phyloP scores from a whole-genome alignment of 164 flowering plant genomes.

The Cinnamomum micranthum region DNA sequence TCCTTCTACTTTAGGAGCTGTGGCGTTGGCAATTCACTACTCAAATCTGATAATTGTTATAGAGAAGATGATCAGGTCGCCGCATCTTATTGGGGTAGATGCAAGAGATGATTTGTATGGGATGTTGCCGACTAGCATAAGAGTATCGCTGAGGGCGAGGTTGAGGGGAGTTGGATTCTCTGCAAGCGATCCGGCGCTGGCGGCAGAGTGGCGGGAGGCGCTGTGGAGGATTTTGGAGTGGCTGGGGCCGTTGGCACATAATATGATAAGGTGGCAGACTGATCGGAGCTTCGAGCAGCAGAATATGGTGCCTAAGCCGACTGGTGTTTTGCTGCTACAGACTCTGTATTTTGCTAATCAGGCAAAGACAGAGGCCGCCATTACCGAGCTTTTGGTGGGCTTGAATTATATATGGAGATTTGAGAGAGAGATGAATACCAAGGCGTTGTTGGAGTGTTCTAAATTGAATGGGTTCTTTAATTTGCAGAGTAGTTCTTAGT shows the following conservation, averaged over 20 bases:
- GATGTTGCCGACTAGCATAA: slow-evolving; percentile 69
- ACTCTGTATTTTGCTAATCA: slow-evolving; percentile 78
- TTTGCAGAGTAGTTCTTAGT: neutral
- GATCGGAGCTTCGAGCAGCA: slow-evolving; percentile 96
- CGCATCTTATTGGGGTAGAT: slow-evolving; percentile 75
- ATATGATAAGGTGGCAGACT: slow-evolving; percentile 92
- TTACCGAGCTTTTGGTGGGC: slow-evolving; percentile 88
- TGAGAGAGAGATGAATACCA: slow-evolving; percentile 88
- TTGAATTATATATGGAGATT: slow-evolving; percentile 93
- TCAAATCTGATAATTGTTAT: slow-evolving; percentile 76
- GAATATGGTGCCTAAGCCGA: slow-evolving; percentile 34
- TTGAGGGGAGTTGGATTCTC: slow-evolving; percentile 69
- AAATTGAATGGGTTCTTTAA: slow-evolving; percentile 16
- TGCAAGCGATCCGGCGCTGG: slow-evolving; percentile 68
- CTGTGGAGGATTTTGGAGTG: slow-evolving; percentile 69
- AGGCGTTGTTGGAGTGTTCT: slow-evolving; percentile 60
- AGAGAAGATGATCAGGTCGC: slow-evolving; percentile 82
- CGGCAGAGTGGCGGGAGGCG: slow-evolving; percentile 82
- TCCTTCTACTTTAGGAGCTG: slow-evolving; percentile 55
- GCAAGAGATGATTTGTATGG: slow-evolving; percentile 84
- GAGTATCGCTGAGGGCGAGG: slow-evolving; percentile 56
- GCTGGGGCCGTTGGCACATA: slow-evolving; percentile 83
- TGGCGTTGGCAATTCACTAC: slow-evolving; percentile 73
- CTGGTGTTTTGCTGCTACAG: slow-evolving; percentile 67
- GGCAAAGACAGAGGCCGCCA: slow-evolving; percentile 89